phyloP scores from a whole-genome alignment of 192 early-diverging fungal genomes.

The Coemansia sp. region DNA sequence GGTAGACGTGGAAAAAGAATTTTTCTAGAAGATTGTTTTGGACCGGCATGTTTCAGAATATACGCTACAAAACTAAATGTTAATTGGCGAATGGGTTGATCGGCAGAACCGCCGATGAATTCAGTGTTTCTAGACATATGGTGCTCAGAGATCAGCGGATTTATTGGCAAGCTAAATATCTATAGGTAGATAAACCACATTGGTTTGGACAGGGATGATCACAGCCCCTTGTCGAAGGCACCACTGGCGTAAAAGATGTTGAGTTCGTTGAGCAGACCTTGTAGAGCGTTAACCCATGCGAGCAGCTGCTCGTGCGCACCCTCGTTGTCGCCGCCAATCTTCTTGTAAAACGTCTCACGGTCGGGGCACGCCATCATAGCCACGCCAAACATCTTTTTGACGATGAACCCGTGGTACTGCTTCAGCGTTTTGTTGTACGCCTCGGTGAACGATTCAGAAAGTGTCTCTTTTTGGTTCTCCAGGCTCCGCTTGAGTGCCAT shows the following conservation, averaged over 20 bases:
- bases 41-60: too few relatives aligned
- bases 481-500: slow-evolving; percentile 64
- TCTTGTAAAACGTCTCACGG: slow-evolving; percentile 84
- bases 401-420: slow-evolving; percentile 66
- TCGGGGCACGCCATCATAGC: slow-evolving; percentile 89
- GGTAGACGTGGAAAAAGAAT: slow-evolving; percentile 1
- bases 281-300: slow-evolving; percentile 72
- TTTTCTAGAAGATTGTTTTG: slow-evolving; percentile 3
- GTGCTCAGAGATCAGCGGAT: too few relatives aligned
- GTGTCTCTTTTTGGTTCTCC: slow-evolving; percentile 56
- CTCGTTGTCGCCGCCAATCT: slow-evolving; percentile 66
- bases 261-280: slow-evolving; percentile 65
- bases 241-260: slow-evolving; percentile 57
- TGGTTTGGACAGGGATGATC: neutral
- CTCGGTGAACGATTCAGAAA: slow-evolving; percentile 68
- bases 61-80: neutral
- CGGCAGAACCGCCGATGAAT: neutral
- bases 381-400: slow-evolving; percentile 66
- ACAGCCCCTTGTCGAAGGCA: slow-evolving; percentile 53
- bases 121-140: too few relatives aligned
- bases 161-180: too few relatives aligned
- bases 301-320: slow-evolving; percentile 59
- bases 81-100: neutral
- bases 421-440: slow-evolving; percentile 70
- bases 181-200: too few relatives aligned